These are phyloP conservation scores for Ensete glaucum DNA, from an alignment of 176 grass and related monocot genomes.

Conservation along the genomic window DNA sequence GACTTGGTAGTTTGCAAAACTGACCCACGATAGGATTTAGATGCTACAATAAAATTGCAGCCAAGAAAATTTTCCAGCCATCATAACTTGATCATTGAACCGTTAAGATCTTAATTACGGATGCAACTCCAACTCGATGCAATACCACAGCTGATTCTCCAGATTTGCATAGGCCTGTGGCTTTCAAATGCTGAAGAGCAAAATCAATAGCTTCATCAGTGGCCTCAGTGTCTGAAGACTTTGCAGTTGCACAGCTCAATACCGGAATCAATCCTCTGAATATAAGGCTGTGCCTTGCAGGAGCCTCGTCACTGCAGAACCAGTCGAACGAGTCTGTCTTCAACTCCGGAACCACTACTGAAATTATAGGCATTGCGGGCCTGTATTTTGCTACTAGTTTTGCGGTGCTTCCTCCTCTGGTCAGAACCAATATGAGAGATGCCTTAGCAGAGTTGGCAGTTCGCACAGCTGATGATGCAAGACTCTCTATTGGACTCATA, in stretches of 20 bases:
- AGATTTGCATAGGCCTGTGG: constrained; percentile 11
- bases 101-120: constrained; percentile 1
- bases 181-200: constrained; percentile 16
- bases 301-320: constrained; percentile 20
- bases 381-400: constrained; percentile 12
- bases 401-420: constrained; percentile 10
- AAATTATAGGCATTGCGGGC: not conserved
- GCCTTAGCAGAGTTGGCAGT: constrained; percentile 4
- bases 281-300: constrained; percentile 16
- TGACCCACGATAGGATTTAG: no score
- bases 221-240: constrained; percentile 8
- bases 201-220: constrained; percentile 15
- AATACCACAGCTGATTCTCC: constrained; percentile 13
- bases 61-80: not conserved
- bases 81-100: not conserved
- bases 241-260: constrained; percentile 8
- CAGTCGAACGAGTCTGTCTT: constrained; percentile 8
- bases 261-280: constrained; percentile 14
- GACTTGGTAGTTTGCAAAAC: no score
- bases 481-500: constrained; percentile 6
- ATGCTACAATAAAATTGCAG: not conserved
- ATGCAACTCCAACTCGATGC: constrained; percentile 5
- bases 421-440: constrained; percentile 9
- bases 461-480: constrained; percentile 1
- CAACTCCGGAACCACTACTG: constrained; percentile 10